Evolutionary conservation across 1,284 basidiomycete species (phyloP), one percentile per base, ranked within the genome.

Genomic region (Apiotrichum veenhuisii): DNA sequence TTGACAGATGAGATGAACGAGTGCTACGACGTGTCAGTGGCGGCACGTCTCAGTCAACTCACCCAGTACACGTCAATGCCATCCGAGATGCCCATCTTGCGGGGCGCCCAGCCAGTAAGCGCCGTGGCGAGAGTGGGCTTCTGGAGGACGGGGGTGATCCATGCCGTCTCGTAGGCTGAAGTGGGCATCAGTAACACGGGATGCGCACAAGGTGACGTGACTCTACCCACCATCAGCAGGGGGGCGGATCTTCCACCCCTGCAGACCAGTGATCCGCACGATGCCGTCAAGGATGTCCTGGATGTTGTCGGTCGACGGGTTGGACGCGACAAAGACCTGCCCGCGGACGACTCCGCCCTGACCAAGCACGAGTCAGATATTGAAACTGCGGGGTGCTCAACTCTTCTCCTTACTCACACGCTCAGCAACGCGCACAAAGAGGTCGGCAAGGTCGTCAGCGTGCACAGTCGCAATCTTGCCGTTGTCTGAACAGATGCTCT

Each of bases 391-490:
- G n/a, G n/a, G n/a, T n/a, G n/a, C n/a, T n/a, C 2, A 14, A 15
- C 18, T 7, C n/a, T n/a, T 7, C 5, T 12, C 20, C 23, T 11
- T 17, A 62, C 69, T 56, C 23, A 71, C 71, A 43, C 68, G 63
- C 69, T 83, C 82, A 2, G 77, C 77, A 4, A 77, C 76, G 5
- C 77, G 67, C 15, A 82, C 51, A 58, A 80, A 83, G 37, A 81
- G 60, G 50, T 82, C 80, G 10, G 80, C 82, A n/a, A 81, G 69
- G 65, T 83, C 83, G 62, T 83, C 82, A 18, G 66, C 62, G 65
- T 84, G 83, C 27, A 83, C 72, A 0, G 78, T 61, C 10, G 78
- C 62, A 23, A 75, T 74, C 25, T 81, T 68, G 0, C 58, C 58
- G 17, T 75, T 79, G 2, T 79, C 80, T 0, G 77, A 72, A 10